Evolutionary conservation across 495 filamentous ascomycete species (phyloP).

Genomic region (Aspergillus bridgeri): DNA sequence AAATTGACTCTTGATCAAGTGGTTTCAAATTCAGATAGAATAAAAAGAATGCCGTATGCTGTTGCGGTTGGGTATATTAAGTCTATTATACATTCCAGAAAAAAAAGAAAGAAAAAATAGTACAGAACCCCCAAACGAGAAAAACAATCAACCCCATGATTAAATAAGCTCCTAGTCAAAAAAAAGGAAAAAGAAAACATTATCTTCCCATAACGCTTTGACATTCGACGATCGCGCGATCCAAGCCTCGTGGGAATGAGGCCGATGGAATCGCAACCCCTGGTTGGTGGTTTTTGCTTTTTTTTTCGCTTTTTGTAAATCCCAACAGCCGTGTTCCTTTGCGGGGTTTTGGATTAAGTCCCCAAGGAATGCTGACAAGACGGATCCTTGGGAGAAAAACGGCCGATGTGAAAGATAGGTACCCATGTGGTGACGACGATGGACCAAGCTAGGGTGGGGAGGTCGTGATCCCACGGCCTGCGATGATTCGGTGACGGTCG

Average conservation of each 20-base stretch:
- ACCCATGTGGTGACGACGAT: no score
- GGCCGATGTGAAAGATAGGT: slow-evolving; percentile 11
- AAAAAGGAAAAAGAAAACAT: slow-evolving; percentile 5
- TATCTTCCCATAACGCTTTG: slow-evolving; percentile 12
- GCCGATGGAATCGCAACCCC: neutral
- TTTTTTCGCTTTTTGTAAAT: neutral
- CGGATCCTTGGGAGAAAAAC: neutral
- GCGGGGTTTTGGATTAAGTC: slow-evolving; percentile 14
- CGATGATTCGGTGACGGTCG: neutral
- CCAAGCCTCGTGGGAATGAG: neutral
- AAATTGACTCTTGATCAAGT: neutral
- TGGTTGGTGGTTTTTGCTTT: neutral
- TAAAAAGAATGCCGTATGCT: slow-evolving; percentile 29
- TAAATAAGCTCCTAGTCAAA: slow-evolving; percentile 9
- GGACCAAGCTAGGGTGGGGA: neutral
- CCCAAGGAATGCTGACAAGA: neutral
- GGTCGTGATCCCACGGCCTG: no score
- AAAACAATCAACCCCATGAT: slow-evolving; percentile 12
- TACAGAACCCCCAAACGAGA: slow-evolving; percentile 10
- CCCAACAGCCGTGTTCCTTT: slow-evolving; percentile 1
- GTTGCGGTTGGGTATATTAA: slow-evolving; percentile 42
- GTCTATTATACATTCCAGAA: slow-evolving; percentile 44
- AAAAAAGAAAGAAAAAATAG: slow-evolving; percentile 16
- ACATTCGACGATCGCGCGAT: slow-evolving; percentile 8
- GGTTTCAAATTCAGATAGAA: neutral